Evolutionary conservation across 805 yeast genomes (phyloP), one percentile per base, ranked within the genome.

Genomic region (Yamadazyma laniorum): DNA sequence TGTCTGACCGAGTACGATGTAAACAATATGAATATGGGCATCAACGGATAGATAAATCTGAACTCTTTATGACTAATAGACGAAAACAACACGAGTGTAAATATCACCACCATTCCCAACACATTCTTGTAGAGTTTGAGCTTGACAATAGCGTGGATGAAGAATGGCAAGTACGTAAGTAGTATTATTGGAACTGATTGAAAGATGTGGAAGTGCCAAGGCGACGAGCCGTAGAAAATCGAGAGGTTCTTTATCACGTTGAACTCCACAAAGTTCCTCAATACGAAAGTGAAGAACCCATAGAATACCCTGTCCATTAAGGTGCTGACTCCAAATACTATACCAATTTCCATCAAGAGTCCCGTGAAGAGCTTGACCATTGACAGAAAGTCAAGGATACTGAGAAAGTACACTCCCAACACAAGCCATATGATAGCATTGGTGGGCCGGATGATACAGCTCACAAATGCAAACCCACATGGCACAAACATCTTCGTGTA

Each of bases 41-140:
- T 80, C 36, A 93, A 55, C 2, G 95, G 95, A 49, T 82, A 88
- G 13, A 95, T 70, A 57, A 93, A 93, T 32, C 99, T 72, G 50
- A 89, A 85, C 56, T 93, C 99, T 55, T 93, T 93, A 59, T 93
- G 99, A 8, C 74, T 65, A 14, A 93, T 74, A 2, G 67, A 35
- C 0, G 96, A 85, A 49, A 85, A 87, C 0, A 70, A 65, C 0
- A 61, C 34, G 1, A 85, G 34, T 31, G 82, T 82, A 4, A 74
- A 38, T 0, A 70, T 14, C 0, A 74, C 34, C 43, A 47, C 57
- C 32, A 42, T 48, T 21, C 51, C 59, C 14, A 60, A 42, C 17
- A 51, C 16, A 11, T 32, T 32, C 5, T n/a, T 12, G 18, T 49
- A 43, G 7, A 42, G 29, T 35, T 47, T 45, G 19, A 44, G 39